These are phyloP conservation scores for Myrica gale DNA, from an alignment of 306 rosid genomes.

Conservation along the genomic window DNA sequence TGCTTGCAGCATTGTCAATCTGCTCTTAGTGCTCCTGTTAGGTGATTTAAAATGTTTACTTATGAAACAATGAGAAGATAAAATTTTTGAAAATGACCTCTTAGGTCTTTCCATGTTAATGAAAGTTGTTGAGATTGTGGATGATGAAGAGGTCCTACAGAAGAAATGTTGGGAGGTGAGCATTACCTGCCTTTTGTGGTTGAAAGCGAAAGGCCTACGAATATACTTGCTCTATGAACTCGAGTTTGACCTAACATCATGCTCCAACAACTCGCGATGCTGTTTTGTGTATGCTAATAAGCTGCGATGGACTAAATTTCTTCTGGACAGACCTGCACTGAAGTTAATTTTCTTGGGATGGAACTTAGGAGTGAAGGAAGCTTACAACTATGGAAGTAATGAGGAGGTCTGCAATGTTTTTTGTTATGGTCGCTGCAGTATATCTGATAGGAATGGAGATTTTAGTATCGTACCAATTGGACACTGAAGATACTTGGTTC, in stretches of 20 bases:
- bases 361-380: neutral
- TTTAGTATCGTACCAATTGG: neutral
- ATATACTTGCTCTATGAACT: neutral
- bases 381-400: neutral
- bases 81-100: neutral
- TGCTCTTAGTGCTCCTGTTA: neutral
- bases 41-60: neutral
- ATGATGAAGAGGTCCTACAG: neutral
- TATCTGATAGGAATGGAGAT: neutral
- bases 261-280: neutral
- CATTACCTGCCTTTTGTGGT: neutral
- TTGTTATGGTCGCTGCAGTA: neutral
- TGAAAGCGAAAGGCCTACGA: neutral
- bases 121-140: neutral
- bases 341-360: neutral
- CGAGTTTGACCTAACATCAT: neutral
- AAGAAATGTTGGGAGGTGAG: neutral
- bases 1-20: neutral
- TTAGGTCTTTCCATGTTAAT: neutral
- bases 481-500: neutral
- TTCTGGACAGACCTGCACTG: neutral
- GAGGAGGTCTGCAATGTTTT: neutral
- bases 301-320: neutral
- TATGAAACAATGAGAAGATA: constrained; percentile 1
- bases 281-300: neutral